Base-by-base conservation (phyloP, 352 stramenopile genomes). In the Globisporangium mamillatum region DNA sequence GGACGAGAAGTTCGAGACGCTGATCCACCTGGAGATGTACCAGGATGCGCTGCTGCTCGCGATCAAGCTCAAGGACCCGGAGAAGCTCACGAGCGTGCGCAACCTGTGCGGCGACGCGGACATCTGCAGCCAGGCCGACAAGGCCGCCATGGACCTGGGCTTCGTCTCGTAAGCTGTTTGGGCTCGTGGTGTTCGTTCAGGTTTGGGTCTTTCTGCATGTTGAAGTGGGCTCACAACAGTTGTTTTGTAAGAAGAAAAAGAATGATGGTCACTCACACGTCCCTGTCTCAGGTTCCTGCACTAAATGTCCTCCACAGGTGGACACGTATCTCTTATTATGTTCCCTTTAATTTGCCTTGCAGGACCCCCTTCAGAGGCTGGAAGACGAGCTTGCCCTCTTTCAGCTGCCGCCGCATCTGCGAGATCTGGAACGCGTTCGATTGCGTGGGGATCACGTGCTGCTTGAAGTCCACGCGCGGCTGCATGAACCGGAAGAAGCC, bases 1-100 rank as follows among this genome's bases (percentile, higher is more conserved):
- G 53, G 87, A 94, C 66, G 87, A 94, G 71, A 94, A 94, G 73
- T 94, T 94, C 57, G 87, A 94, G 72, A 94, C 87, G n/a, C 74
- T 94, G 10, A 88, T 94, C 60, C 87, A 93, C 56, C 69, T 94
- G 52, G 83, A 93, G 57, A 90, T 94, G 87, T 94, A 92, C 73
- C 74, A 77, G 55, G 87, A 92, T 68, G 87, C 87, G 36, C 70
- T 94, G 60, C 83, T 92, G 63, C 69, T 94, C n/a, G 82, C 87
- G 27, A 91, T 94, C 75, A 91, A 91, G 72, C 75, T 89, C 32
- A 94, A 94, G 69, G 87, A 94, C 64, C 87, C 87, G 0, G 87
- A 94, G 70, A 94, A 94, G 75, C 85, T 94, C 69, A 93, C 87
- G 61, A 93, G 75, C 32, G 87, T 94, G 62, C 85, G 87, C 38